Conservation (phyloP, 345 rosid genomes). For the Isatis tinctoria region DNA sequence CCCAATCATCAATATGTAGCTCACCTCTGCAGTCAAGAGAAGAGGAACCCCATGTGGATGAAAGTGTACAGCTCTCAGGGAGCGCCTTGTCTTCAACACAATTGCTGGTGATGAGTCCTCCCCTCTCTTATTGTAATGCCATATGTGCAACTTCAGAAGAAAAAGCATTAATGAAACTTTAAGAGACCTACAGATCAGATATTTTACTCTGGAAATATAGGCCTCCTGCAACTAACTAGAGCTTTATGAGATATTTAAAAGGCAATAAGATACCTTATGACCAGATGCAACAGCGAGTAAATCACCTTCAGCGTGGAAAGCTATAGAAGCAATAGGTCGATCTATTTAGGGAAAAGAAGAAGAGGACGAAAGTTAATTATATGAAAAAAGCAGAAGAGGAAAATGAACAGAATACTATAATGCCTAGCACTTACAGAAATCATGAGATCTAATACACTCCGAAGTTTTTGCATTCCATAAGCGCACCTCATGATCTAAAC, state of each 20-base stretch:
- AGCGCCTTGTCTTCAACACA: slow-evolving; percentile 71
- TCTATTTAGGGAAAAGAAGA: slow-evolving; percentile 32
- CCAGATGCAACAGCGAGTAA: slow-evolving; percentile 84
- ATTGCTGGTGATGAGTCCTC: slow-evolving; percentile 58
- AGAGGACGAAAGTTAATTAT: neutral
- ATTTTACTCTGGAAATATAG: neutral
- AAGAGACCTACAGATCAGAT: neutral
- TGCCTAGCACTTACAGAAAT: slow-evolving; percentile 52
- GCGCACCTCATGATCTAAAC: slow-evolving; percentile 85
- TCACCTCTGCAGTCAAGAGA: slow-evolving; percentile 88
- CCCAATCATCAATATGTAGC: slow-evolving; percentile 21
- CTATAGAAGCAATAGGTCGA: slow-evolving; percentile 86
- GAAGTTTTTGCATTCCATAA: slow-evolving; percentile 73
- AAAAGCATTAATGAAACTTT: slow-evolving; percentile 14
- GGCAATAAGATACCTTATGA: slow-evolving; percentile 57
- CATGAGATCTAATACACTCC: slow-evolving; percentile 65
- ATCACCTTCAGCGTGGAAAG: slow-evolving; percentile 81
- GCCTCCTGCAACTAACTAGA: neutral
- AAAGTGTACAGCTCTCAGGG: slow-evolving; percentile 82
- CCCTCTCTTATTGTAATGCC: slow-evolving; percentile 64
- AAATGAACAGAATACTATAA: neutral
- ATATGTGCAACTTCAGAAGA: slow-evolving; percentile 54
- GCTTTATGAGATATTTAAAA: neutral
- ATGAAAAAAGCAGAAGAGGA: slow-evolving; percentile 2
- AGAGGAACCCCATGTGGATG: slow-evolving; percentile 78